Evolutionary conservation across 495 filamentous ascomycete genomes (phyloP).

Genomic region (Trichocladium antarcticum): DNA sequence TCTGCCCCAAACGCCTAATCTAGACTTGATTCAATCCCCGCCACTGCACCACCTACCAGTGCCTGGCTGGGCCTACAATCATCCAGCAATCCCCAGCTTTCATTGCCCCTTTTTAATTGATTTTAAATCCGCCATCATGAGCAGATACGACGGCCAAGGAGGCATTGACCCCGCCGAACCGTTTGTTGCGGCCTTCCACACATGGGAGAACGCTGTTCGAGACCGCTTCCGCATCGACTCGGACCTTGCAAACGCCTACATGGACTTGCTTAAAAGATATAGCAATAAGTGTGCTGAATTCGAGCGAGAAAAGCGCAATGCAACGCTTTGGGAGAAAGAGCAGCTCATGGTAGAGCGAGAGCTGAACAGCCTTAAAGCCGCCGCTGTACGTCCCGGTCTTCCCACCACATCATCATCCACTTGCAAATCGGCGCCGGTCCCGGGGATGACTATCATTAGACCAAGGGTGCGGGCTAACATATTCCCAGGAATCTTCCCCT

Average conservation of each 20-base stretch:
- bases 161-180: slow-evolving; percentile 8
- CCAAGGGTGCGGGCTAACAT: background rate
- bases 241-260: slow-evolving; percentile 5
- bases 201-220: background rate
- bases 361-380: slow-evolving; percentile 13
- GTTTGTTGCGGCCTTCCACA: slow-evolving; percentile 2
- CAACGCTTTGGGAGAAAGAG: slow-evolving; percentile 19
- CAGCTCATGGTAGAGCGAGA: slow-evolving; percentile 15
- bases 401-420: background rate
- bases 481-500: slow-evolving; percentile 15
- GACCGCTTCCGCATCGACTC: slow-evolving; percentile 2
- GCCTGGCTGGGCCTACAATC: no score
- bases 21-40: no score
- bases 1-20: no score
- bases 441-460: no score
- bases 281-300: slow-evolving; percentile 14
- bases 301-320: slow-evolving; percentile 19
- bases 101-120: no score
- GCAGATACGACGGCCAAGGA: slow-evolving; percentile 2
- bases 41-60: no score
- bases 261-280: slow-evolving; percentile 11
- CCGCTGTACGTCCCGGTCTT: slow-evolving; percentile 3
- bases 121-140: slow-evolving; percentile 4
- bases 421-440: background rate
- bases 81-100: no score